phyloP scores from a whole-genome alignment of 768 basidiomycete genomes.

The Amanita subjunquillea region DNA sequence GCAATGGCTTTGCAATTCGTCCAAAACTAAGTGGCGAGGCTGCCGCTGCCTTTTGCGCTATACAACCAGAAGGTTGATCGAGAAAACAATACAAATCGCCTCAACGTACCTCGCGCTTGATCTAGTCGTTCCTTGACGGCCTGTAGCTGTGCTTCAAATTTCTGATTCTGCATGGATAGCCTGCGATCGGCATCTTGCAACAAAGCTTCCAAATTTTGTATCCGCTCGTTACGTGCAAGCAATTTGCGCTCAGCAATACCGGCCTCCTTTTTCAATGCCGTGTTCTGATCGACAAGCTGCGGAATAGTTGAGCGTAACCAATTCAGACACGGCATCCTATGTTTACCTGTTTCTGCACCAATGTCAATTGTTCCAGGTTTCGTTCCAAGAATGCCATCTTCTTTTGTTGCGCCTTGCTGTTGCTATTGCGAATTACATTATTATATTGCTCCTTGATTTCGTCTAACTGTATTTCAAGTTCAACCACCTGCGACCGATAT shows the following conservation, averaged over 20 bases:
- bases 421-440: conserved; percentile 96
- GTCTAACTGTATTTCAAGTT: conserved; percentile 96
- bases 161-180: conserved; percentile 87
- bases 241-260: conserved; percentile 95
- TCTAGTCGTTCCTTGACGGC: conserved; percentile 87
- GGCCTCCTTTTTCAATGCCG: conserved; percentile 92
- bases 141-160: conserved; percentile 89
- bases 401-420: conserved; percentile 97
- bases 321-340: conserved; percentile 4
- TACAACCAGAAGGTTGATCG: conserved; percentile 5
- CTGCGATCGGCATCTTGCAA: conserved; percentile 92
- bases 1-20: conserved; percentile 91
- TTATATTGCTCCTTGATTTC: conserved; percentile 99
- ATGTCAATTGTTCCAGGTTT: conserved; percentile 88
- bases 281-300: conserved; percentile 97
- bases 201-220: conserved; percentile 89
- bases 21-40: conserved; percentile 75
- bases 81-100: conserved; percentile 1
- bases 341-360: conserved; percentile 91
- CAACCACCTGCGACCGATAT: conserved; percentile 65
- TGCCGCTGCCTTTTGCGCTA: conserved; percentile 73
- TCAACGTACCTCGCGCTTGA: conserved; percentile 74
- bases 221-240: conserved; percentile 92
- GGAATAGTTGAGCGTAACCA: conserved; percentile 8
- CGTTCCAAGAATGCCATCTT: conserved; percentile 99